phyloP scores from a whole-genome alignment of 2,329 filamentous ascomycete genomes.

The Trichoderma sp. region DNA sequence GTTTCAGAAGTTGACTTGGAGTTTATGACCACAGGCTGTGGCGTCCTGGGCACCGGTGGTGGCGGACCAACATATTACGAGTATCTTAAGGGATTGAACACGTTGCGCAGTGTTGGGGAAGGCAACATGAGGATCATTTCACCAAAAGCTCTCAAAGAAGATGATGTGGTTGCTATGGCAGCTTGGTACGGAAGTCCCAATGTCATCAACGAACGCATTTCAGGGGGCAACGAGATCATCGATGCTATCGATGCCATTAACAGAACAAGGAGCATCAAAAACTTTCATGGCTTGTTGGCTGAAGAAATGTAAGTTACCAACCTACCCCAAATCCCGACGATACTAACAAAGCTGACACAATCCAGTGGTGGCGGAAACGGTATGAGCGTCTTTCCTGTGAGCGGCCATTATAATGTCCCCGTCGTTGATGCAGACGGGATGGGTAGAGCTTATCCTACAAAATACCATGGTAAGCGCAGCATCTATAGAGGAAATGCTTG shows the following conservation, averaged over 20 bases:
- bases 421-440: constrained; percentile 39
- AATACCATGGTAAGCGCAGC: constrained; percentile 32
- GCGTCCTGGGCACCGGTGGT: constrained; percentile 38
- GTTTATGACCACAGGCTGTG: constrained; percentile 36
- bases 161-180: constrained; percentile 40
- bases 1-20: constrained; percentile 38
- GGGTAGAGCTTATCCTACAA: constrained; percentile 40
- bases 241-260: constrained; percentile 34
- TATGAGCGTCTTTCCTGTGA: constrained; percentile 34
- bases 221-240: constrained; percentile 37
- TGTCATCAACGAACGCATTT: constrained; percentile 39
- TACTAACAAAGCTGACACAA: neutral
- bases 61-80: constrained; percentile 40
- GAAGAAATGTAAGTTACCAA: constrained; percentile 37
- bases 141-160: constrained; percentile 36
- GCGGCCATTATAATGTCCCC: constrained; percentile 36
- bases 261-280: constrained; percentile 32
- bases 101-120: constrained; percentile 32
- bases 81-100: constrained; percentile 43
- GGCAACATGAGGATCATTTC: constrained; percentile 42
- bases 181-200: constrained; percentile 46
- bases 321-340: too few relatives aligned
- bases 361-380: constrained; percentile 40
- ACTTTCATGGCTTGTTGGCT: constrained; percentile 34
- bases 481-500: too few relatives aligned